phyloP scores from a whole-genome alignment of 495 filamentous ascomycete genomes.

The Aspergillus biplanus region DNA sequence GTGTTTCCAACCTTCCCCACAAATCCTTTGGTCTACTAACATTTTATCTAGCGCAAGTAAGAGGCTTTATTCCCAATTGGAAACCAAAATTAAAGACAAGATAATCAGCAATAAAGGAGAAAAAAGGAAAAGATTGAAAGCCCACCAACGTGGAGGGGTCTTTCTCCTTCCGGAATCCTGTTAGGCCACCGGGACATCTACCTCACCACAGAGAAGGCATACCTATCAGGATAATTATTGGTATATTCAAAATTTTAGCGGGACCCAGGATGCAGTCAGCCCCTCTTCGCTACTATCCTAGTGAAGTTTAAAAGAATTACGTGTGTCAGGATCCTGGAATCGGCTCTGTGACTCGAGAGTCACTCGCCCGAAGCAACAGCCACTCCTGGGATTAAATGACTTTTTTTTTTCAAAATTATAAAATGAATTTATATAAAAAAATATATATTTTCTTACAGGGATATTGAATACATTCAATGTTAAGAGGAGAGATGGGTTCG shows the following conservation, averaged over 20 bases:
- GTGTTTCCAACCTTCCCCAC: not conserved
- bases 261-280: not conserved
- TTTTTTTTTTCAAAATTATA: not conserved
- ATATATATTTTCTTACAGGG: not conserved
- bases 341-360: not conserved
- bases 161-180: no score
- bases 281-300: not conserved
- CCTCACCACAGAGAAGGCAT: not conserved
- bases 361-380: not conserved
- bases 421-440: not conserved
- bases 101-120: not conserved
- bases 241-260: not conserved
- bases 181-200: not conserved
- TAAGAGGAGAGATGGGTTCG: not conserved
- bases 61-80: not conserved
- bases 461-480: not conserved
- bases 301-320: not conserved
- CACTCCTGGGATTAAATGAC: not conserved
- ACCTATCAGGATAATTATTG: not conserved
- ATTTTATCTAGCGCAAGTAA: not conserved
- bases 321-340: not conserved
- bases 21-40: conserved; percentile 14
- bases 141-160: no score
- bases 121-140: not conserved
- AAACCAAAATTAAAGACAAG: not conserved